Evolutionary conservation across 441 rosid genomes (phyloP), one percentile per base, ranked within the genome.

Genomic region (Croton laevigatus): DNA sequence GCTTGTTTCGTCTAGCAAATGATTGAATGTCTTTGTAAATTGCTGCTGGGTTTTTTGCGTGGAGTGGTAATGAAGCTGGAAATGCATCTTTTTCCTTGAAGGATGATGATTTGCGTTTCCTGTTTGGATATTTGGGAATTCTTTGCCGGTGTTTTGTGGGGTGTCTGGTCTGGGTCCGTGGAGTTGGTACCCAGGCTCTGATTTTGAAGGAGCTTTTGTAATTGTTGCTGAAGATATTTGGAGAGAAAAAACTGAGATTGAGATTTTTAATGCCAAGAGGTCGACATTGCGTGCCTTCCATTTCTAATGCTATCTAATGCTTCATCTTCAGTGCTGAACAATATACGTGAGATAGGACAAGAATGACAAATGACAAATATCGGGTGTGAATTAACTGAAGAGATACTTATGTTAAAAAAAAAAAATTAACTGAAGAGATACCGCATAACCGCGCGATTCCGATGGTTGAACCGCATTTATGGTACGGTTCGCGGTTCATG

Each of bases 51-150:
- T 89, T 86, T 60, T 84, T 80, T 20, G 75, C 65, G 76, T 87
- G 91, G 71, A 94, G 88, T 0, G 96, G 93, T 34, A 90, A 80
- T 1, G 96, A 89, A 4, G 85, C 81, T 6, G 91, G 93, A 73
- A 89, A 87, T 5, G 85, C 89, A 72, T 89, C 86, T 67, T 76
- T 79, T 51, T 89, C 88, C 11, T 37, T 19, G 74, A 92, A 27
- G 32, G 32, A 27, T 27, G 32, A 90, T 53, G 83, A 79, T 59
- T 76, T 69, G 8, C 72, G 86, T 16, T 66, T 80, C 63, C 65
- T 75, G 48, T 70, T 49, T 59, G 57, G 71, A 9, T 48, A 46
- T 34, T 64, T 76, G 36, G 70, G 52, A 32, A 61, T 54, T 19
- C 71, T 76, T 52, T 76, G 73, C 8, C 49, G 66, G 54, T 16